These are phyloP conservation scores for Calonectria henricotiae DNA, from an alignment of 2,329 filamentous ascomycete species.

Conservation along the genomic window DNA sequence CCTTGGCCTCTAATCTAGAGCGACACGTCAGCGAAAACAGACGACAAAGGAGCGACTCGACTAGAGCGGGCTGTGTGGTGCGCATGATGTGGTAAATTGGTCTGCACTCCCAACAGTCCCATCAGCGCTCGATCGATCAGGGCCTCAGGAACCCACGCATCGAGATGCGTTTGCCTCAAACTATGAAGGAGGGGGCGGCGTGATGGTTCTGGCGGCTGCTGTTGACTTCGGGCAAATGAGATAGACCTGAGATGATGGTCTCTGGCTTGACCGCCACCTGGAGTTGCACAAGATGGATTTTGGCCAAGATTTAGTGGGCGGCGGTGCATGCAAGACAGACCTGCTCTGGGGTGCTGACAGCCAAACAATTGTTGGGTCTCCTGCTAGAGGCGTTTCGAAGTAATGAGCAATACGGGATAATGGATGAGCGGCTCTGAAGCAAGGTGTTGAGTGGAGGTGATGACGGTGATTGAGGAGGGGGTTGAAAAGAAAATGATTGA, in stretches of 20 bases:
- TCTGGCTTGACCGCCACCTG: constrained; percentile 3
- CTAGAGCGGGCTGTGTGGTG: neutral
- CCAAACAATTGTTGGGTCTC: neutral
- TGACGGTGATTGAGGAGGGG: neutral
- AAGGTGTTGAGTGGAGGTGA: neutral
- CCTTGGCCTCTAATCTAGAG: neutral
- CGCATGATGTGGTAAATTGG: neutral
- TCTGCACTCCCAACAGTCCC: neutral
- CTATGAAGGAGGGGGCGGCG: neutral
- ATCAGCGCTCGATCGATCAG: constrained; percentile 2
- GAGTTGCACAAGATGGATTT: neutral
- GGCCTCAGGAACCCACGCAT: constrained; percentile 16
- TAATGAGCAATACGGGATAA: constrained; percentile 15
- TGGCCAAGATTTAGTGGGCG: neutral
- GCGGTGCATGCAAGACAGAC: neutral
- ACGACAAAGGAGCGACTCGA: neutral
- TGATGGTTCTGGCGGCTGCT: neutral
- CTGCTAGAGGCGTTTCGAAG: constrained; percentile 10
- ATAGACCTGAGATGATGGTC: neutral
- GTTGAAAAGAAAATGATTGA: neutral
- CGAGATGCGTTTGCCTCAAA: neutral
- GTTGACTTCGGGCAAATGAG: neutral
- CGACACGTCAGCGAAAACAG: constrained; percentile 2
- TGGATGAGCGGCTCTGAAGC: neutral
- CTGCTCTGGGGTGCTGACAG: too few species aligned